Base-by-base conservation (phyloP, 2,329 filamentous ascomycete species). In the Neobulgaria alba region DNA sequence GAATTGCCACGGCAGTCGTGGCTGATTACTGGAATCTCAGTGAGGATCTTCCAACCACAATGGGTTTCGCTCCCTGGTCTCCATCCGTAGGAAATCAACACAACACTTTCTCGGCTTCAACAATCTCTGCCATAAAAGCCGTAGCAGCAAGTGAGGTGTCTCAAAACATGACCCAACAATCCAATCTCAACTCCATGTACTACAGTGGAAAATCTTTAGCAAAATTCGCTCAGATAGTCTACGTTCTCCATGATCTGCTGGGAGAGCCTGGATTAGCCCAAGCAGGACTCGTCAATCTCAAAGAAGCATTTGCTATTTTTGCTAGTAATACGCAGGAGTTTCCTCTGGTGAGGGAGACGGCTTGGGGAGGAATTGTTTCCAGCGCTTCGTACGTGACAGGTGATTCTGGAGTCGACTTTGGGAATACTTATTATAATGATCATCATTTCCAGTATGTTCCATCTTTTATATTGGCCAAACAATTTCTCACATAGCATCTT, bases 151-250 rank as follows among this genome's bases (percentile, higher is more conserved):
- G 69, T 15, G 92, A 98, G 60, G 66, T 94, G 1, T 72, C 75
- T 1, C 81, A 92, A 61, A 73, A 88, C 57, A 85, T 95, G 62
- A 62, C 68, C n/a, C 66, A 67, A 0, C 81, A 92, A 56, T 77
- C 78, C 4, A 76, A 92, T 48, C 67, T 85, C 26, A 75, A 90
- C 58, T 94, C 87, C 29, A 89, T 95, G 78, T 96, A 96, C 63
- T 95, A 82, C 61, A 85, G 84, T 52, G 92, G 92, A 52, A 96
- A 90, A 69, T 76, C 78, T 1, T 64, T 92, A 14, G 82, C 79
- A 47, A 90, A 90, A 58, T 89, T 87, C 60, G 85, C 82, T 1
- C 67, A 68, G 12, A 66, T 89, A 19, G 64, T 85, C 29, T 80
- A 83, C 53, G 74, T 78, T 0, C 68, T 79, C 31, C 68, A 78